Percentiles rank a stretch among this genome's conserved stretches.
These are phyloP conservation scores for Cucurbita pepo DNA, from an alignment of 306 rosid genomes.

Conservation along the genomic window DNA sequence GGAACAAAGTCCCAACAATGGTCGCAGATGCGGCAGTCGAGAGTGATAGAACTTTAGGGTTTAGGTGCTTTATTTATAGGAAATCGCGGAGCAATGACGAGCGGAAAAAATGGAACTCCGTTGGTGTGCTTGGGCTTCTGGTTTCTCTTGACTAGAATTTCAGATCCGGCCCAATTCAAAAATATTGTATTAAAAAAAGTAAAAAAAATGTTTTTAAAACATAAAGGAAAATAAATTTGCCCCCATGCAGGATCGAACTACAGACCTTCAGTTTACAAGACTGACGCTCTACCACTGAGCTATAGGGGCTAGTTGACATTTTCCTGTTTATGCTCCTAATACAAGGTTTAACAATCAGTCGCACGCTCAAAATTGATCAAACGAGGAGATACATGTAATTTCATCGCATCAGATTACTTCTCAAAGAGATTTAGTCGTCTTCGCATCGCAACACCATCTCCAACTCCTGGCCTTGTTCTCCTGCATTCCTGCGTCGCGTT, in stretches of 20 bases:
- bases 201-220: too few relatives aligned
- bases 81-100: background rate
- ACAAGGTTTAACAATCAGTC: too few relatives aligned
- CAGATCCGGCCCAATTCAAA: background rate
- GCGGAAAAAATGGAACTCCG: background rate
- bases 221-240: background rate
- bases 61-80: background rate
- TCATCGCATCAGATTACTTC: background rate
- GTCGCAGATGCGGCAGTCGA: background rate
- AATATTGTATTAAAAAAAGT: too few relatives aligned
- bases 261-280: background rate
- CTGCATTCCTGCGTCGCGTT: background rate
- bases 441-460: background rate
- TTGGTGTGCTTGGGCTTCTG: background rate
- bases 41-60: background rate
- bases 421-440: background rate
- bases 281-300: background rate
- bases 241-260: background rate
- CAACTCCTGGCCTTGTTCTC: background rate
- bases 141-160: background rate
- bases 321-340: too few relatives aligned
- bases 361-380: too few relatives aligned
- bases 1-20: too few relatives aligned
- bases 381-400: background rate
- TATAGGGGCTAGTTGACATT: background rate